Conservation (phyloP, 1,284 basidiomycete genomes). For the Pseudozyma thailandica region DNA sequence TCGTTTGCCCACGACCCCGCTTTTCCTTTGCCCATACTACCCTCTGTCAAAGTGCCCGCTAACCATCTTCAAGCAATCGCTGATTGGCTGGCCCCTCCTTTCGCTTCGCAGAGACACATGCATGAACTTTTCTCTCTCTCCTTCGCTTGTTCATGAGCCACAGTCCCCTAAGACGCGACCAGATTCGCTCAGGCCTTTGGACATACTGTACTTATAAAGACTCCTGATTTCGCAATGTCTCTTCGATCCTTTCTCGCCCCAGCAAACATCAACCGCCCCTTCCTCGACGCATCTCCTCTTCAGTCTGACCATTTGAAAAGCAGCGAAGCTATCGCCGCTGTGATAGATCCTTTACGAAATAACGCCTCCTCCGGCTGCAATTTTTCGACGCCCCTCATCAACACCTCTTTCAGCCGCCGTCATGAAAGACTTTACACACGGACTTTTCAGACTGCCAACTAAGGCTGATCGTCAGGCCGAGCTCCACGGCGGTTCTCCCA, state of each 20-base stretch:
- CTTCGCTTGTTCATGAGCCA: too few relatives aligned
- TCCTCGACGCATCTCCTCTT: too few relatives aligned
- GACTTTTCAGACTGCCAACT: conserved; percentile 61
- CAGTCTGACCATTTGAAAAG: too few relatives aligned
- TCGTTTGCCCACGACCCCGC: too few relatives aligned
- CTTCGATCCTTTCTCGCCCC: too few relatives aligned
- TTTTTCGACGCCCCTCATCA: background rate
- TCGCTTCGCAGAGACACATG: conserved; percentile 1
- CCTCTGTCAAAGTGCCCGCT: too few relatives aligned
- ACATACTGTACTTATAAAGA: too few relatives aligned
- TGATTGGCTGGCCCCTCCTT: background rate
- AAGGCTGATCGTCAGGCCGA: conserved; percentile 57
- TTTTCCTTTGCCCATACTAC: background rate
- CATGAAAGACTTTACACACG: conserved; percentile 62
- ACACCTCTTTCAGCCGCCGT: background rate
- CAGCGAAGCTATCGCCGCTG: too few relatives aligned
- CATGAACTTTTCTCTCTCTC: too few relatives aligned
- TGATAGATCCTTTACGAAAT: background rate
- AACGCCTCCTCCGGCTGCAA: background rate
- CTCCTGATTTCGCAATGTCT: too few relatives aligned
- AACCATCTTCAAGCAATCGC: background rate
- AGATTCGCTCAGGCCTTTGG: too few relatives aligned
- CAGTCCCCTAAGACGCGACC: background rate
- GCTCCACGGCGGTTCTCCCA: conserved; percentile 58
- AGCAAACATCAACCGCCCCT: too few relatives aligned